Percentiles rank a stretch among this genome's conserved stretches.
Evolutionary conservation across 176 grass and related monocot genomes (phyloP).

Genomic region (Phoenix roebelenii): DNA sequence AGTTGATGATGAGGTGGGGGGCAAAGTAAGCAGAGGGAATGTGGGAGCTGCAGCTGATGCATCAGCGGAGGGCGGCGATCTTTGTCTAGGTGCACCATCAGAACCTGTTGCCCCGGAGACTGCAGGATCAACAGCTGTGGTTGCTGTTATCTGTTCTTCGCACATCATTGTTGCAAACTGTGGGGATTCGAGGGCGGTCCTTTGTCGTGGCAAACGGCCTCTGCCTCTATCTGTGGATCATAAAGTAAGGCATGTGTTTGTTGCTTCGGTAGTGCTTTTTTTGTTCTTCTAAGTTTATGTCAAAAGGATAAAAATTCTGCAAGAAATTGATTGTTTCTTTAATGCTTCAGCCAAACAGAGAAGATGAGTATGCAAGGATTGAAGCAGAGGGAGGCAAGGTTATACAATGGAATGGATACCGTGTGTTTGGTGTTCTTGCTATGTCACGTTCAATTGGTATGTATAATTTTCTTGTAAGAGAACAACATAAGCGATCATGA

Average conservation of each 20-base stretch:
- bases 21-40: constrained; percentile 18
- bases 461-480: neutral
- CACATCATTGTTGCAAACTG: constrained; percentile 80
- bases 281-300: too few species aligned
- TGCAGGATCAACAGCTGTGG: constrained; percentile 71
- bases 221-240: constrained; percentile 67
- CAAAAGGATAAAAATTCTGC: too few species aligned
- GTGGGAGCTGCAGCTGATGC: neutral
- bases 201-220: constrained; percentile 70
- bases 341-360: constrained; percentile 37
- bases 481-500: too few species aligned
- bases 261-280: too few species aligned
- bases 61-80: neutral
- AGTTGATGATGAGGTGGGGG: constrained; percentile 54
- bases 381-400: constrained; percentile 54
- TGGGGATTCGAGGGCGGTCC: constrained; percentile 77
- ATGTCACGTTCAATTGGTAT: constrained; percentile 17
- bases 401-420: constrained; percentile 54
- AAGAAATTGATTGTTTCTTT: neutral
- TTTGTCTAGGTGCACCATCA: neutral
- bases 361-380: constrained; percentile 54
- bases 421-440: constrained; percentile 14
- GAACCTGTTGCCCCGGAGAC: constrained; percentile 67
- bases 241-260: constrained; percentile 37
- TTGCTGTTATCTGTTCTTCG: constrained; percentile 48